Conservation (phyloP, 768 basidiomycete species). For the Phaeotremella skinneri region DNA sequence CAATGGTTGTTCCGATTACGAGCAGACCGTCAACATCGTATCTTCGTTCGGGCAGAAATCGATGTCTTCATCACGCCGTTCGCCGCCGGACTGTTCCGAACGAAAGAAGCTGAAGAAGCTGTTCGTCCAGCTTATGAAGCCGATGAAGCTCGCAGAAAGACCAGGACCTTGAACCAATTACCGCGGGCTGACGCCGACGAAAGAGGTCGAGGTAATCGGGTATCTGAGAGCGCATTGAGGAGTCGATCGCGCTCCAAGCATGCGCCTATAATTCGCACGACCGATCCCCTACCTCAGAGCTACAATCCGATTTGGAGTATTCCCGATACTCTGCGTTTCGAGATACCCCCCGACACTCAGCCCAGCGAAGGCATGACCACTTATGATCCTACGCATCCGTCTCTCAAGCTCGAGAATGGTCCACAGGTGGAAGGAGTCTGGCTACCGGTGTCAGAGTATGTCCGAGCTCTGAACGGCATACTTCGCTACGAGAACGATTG, state of each 20-base stretch:
- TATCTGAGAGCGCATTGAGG: slow-evolving; percentile 33
- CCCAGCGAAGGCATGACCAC: slow-evolving; percentile 54
- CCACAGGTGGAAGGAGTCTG: slow-evolving; percentile 49
- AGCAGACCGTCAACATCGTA: slow-evolving; percentile 81
- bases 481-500: slow-evolving; percentile 76
- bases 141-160: slow-evolving; percentile 15
- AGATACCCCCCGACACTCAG: slow-evolving; percentile 56
- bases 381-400: slow-evolving; percentile 50
- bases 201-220: slow-evolving; percentile 29
- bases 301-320: slow-evolving; percentile 60
- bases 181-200: slow-evolving; percentile 23
- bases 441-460: slow-evolving; percentile 73
- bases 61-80: slow-evolving; percentile 57
- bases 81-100: slow-evolving; percentile 60
- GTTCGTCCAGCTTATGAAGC: background rate
- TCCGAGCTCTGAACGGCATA: slow-evolving; percentile 63
- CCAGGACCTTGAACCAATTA: background rate
- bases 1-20: slow-evolving; percentile 86
- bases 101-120: slow-evolving; percentile 33
- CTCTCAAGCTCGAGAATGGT: slow-evolving; percentile 32
- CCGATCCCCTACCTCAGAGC: slow-evolving; percentile 12
- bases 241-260: slow-evolving; percentile 49
- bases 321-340: slow-evolving; percentile 44
- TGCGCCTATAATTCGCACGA: slow-evolving; percentile 20
- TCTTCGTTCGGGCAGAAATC: slow-evolving; percentile 66